phyloP scores from a whole-genome alignment of 768 basidiomycete genomes.

The Hortiboletus campestris region DNA sequence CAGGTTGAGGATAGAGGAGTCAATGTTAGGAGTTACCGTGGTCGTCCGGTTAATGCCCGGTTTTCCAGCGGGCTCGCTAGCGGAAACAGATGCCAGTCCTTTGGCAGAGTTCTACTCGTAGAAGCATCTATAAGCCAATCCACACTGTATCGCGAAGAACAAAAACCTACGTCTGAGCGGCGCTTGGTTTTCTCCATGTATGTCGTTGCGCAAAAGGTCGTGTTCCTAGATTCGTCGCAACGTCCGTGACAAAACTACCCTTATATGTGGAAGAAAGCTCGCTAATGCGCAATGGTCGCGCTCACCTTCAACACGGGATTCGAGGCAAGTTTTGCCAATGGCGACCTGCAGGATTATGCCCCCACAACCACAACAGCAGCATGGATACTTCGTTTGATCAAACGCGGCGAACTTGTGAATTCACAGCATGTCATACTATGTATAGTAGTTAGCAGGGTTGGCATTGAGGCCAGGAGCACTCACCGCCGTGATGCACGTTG shows the following conservation, averaged over 20 bases:
- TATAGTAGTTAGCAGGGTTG: background rate
- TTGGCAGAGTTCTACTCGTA: slow-evolving; percentile 5
- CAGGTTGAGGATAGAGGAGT: background rate
- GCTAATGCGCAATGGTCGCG: background rate
- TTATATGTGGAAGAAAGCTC: slow-evolving; percentile 11
- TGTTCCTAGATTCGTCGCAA: background rate
- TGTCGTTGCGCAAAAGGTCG: background rate
- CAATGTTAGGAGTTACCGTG: slow-evolving; percentile 3
- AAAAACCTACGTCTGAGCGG: slow-evolving; percentile 12
- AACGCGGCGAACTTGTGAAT: slow-evolving; percentile 18
- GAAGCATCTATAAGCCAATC: slow-evolving; percentile 1
- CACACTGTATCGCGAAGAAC: background rate
- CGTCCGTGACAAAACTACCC: background rate
- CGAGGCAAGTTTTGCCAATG: slow-evolving; percentile 2
- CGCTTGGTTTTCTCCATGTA: slow-evolving; percentile 3
- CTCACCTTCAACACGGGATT: slow-evolving; percentile 1
- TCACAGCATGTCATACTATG: slow-evolving; percentile 1
- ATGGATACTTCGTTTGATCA: slow-evolving; percentile 6
- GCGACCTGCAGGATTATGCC: slow-evolving; percentile 1
- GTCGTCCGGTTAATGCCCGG: background rate
- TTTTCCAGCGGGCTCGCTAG: background rate
- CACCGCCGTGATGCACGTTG: slow-evolving; percentile 11
- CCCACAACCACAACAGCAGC: background rate
- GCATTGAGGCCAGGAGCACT: slow-evolving; percentile 13
- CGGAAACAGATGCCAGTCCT: background rate